A percentile compares a stretch with the other conserved stretches of the same genome.
Evolutionary conservation across 441 rosid species (phyloP).

Genomic region (Adansonia rubrostipa): DNA sequence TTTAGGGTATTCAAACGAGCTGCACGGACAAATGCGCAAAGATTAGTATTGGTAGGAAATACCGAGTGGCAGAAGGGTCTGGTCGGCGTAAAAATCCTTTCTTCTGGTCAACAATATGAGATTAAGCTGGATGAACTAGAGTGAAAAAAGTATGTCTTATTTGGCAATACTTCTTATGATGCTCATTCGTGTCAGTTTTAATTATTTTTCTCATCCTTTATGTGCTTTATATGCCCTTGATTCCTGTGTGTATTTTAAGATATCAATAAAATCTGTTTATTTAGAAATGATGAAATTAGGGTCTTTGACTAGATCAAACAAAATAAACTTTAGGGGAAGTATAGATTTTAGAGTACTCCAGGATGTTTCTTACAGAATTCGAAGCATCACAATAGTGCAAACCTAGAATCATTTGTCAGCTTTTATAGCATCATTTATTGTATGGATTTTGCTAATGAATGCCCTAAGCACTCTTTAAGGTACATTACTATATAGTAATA

Average conservation of each 20-base stretch:
- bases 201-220: not conserved
- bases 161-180: constrained; percentile 5
- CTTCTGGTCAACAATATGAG: constrained; percentile 72
- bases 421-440: too few species aligned
- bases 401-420: too few species aligned
- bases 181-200: constrained; percentile 2
- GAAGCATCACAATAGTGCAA: too few species aligned
- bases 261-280: not conserved
- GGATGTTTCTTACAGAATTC: too few species aligned
- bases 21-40: constrained; percentile 64
- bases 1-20: constrained; percentile 91
- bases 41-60: constrained; percentile 75
- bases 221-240: not conserved
- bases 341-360: not conserved
- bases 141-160: constrained; percentile 32
- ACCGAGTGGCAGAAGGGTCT: constrained; percentile 79
- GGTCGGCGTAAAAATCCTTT: constrained; percentile 76
- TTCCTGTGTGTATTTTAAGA: not conserved
- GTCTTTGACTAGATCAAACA: not conserved
- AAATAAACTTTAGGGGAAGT: too few species aligned
- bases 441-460: too few species aligned
- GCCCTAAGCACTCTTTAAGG: too few species aligned
- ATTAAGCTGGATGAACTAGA: constrained; percentile 71
- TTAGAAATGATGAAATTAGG: not conserved
- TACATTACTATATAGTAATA: too few species aligned